These are phyloP conservation scores for Aspergillus sojae DNA, from an alignment of 2,329 filamentous ascomycete species.

Conservation along the genomic window DNA sequence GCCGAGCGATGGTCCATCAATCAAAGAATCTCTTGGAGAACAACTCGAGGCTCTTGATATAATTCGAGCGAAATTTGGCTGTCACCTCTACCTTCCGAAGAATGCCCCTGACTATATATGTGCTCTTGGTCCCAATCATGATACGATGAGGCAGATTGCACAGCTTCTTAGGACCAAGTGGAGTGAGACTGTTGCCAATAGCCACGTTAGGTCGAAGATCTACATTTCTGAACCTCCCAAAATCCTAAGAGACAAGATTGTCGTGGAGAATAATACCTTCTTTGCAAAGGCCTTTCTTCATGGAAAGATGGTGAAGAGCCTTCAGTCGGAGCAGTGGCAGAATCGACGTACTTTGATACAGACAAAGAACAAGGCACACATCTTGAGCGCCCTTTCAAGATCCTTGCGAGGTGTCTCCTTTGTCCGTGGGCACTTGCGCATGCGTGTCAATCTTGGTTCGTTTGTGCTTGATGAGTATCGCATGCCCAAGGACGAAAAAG, in stretches of 20 bases:
- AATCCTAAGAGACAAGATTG: slow-evolving; percentile 26
- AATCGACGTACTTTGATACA: slow-evolving; percentile 24
- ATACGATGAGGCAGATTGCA: slow-evolving; percentile 42
- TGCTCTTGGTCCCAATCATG: slow-evolving; percentile 34
- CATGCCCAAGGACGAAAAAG: slow-evolving; percentile 26
- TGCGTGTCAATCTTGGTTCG: slow-evolving; percentile 47
- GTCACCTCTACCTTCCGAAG: slow-evolving; percentile 44
- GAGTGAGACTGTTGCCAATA: slow-evolving; percentile 31
- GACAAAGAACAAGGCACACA: slow-evolving; percentile 33
- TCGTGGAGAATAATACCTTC: slow-evolving; percentile 23
- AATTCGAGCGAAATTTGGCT: slow-evolving; percentile 44
- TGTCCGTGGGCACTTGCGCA: slow-evolving; percentile 40
- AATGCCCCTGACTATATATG: slow-evolving; percentile 33
- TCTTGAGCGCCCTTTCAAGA: slow-evolving; percentile 33
- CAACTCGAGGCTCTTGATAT: slow-evolving; percentile 49
- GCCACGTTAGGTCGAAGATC: slow-evolving; percentile 33
- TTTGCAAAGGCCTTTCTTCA: slow-evolving; percentile 26
- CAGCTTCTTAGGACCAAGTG: slow-evolving; percentile 30
- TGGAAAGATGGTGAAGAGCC: slow-evolving; percentile 18
- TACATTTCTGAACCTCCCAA: slow-evolving; percentile 37
- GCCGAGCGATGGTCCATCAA: slow-evolving; percentile 46
- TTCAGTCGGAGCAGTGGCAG: slow-evolving; percentile 26
- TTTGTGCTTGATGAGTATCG: slow-evolving; percentile 44
- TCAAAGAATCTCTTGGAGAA: slow-evolving; percentile 44
- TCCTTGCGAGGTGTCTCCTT: slow-evolving; percentile 36